Evolutionary conservation across 305 asterid species (phyloP).

Genomic region (Fraxinus angustifolia): DNA sequence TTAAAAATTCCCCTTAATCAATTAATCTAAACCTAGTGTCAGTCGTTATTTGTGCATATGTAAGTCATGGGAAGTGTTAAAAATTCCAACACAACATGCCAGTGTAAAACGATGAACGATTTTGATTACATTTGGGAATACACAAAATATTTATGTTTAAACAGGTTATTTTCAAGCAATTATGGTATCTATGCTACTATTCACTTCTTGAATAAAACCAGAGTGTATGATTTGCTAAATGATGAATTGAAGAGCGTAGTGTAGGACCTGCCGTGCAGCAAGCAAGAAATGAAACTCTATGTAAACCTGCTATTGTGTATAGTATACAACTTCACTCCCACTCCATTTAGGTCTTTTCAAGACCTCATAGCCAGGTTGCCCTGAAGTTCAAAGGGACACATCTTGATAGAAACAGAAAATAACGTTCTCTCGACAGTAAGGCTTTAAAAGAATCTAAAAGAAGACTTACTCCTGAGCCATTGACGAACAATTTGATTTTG

Average conservation of each 20-base stretch:
- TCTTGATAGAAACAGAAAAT: neutral
- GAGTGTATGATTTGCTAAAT: neutral
- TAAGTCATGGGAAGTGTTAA: neutral
- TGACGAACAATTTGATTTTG: conserved; percentile 15
- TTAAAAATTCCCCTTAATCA: no score
- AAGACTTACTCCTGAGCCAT: conserved; percentile 15
- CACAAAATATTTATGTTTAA: neutral
- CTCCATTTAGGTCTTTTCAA: neutral
- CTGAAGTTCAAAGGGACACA: conserved; percentile 3
- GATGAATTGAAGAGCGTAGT: neutral
- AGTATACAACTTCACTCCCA: neutral
- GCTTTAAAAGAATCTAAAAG: neutral
- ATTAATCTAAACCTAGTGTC: no score
- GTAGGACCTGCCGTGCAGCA: neutral
- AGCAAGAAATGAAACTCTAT: neutral
- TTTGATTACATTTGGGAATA: neutral
- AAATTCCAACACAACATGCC: neutral
- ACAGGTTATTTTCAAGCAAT: neutral
- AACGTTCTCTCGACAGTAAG: neutral
- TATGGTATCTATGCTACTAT: neutral
- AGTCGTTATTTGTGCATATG: no score
- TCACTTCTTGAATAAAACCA: neutral
- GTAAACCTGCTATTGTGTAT: neutral
- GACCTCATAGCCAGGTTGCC: neutral
- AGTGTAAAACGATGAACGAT: neutral